Base-by-base conservation (phyloP, 2,329 filamentous ascomycete genomes). In the Fusarium sp. region DNA sequence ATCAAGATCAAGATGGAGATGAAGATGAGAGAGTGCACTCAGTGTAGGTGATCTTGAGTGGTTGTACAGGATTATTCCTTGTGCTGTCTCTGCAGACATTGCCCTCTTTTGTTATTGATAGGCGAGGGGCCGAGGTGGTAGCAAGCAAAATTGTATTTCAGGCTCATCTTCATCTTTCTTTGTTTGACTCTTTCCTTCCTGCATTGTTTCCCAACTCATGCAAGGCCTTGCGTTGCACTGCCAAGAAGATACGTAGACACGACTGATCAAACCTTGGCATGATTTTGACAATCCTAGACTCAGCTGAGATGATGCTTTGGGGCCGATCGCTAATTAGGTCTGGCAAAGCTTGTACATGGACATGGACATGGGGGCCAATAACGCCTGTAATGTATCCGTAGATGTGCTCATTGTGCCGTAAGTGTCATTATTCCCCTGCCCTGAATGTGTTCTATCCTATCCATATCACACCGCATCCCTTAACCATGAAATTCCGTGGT, bases 241-340 rank as follows among this genome's bases (percentile, higher is more conserved):
- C 48, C 31, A 39, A 51, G 48, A 31, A 41, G 26, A 41, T 23
- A 41, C 11, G 39, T 52, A 44, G 31, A 30, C 25, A 25, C 18
- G 31, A 37, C 31, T n/a, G 16, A 37, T n/a, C 31, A 37, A 37
- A n/a, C 31, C 31, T 37, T 37, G 34, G 5, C 18, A 37, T 37
- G 10, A n/a, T 37, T 37, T 54, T 6, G 46, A 65, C 41, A 45
- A n/a, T 19, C 61, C 70, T 60, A 75, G 72, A 74, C 67, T 76
- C 74, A 75, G 75, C 72, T 70, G 69, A 71, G 65, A 66, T 59
- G 65, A 39, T 39, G 31, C 31, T 51, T 71, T 68, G 63, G 62
- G 63, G 48, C 67, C 69, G 39, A 42, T 25, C 30, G 9, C 28
- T 41, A 21, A 21, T 21, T 21, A 57, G 51, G 42, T 54, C 50